These are phyloP conservation scores for Claviceps spartinae DNA, from an alignment of 2,329 filamentous ascomycete species.

Conservation along the genomic window DNA sequence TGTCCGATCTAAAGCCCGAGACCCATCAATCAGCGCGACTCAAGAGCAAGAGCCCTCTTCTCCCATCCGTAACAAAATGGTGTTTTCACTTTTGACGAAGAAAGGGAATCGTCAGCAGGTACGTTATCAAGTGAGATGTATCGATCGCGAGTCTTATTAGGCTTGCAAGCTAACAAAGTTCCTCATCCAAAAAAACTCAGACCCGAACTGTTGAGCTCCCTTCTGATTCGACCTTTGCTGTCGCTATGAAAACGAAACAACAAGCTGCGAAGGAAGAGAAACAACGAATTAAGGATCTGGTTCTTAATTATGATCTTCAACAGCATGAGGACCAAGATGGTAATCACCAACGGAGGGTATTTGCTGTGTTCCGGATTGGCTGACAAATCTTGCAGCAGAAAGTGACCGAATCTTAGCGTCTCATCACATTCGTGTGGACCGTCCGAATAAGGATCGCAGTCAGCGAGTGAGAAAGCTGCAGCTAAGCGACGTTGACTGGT, in stretches of 20 bases:
- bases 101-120: slow-evolving; percentile 92
- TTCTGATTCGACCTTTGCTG: slow-evolving; percentile 83
- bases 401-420: slow-evolving; percentile 35
- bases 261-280: slow-evolving; percentile 93
- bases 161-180: background rate
- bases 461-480: slow-evolving; percentile 85
- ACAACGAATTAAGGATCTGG: slow-evolving; percentile 94
- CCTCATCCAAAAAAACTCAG: slow-evolving; percentile 28
- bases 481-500: slow-evolving; percentile 97
- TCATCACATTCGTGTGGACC: slow-evolving; percentile 43
- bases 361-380: background rate
- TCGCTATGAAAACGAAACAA: slow-evolving; percentile 92
- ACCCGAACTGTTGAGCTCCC: slow-evolving; percentile 83
- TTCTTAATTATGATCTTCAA: slow-evolving; percentile 88
- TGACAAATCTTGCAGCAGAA: slow-evolving; percentile 21
- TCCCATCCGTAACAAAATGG: slow-evolving; percentile 53
- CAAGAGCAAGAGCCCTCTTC: slow-evolving; percentile 11
- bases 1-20: slow-evolving; percentile 59
- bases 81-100: slow-evolving; percentile 91
- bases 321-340: slow-evolving; percentile 71
- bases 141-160: background rate
- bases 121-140: background rate
- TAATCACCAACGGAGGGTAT: slow-evolving; percentile 28
- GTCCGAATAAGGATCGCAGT: slow-evolving; percentile 47
- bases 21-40: slow-evolving; percentile 27